These are phyloP conservation scores for Pythium scleroteichum DNA, from an alignment of 352 stramenopile species.

Conservation along the genomic window DNA sequence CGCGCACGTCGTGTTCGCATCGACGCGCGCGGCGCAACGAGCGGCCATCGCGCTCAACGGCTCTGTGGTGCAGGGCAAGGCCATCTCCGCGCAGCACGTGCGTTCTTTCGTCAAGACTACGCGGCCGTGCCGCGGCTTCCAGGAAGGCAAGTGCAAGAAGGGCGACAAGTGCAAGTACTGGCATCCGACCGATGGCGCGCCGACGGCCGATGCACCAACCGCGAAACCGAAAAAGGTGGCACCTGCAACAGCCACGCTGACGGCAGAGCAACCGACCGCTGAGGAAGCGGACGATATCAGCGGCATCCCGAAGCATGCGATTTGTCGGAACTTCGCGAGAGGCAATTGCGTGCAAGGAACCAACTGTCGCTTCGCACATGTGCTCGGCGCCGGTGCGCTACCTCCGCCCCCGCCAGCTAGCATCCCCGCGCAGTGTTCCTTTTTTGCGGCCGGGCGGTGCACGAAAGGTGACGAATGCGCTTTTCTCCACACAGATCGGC, in stretches of 20 bases:
- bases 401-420: conserved; percentile 19
- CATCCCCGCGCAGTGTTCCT: conserved; percentile 39
- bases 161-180: conserved; percentile 74
- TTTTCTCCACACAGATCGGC: conserved; percentile 42
- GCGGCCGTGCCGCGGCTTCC: conserved; percentile 52
- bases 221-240: conserved; percentile 4
- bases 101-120: conserved; percentile 41
- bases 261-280: background rate
- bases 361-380: conserved; percentile 38
- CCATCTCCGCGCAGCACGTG: conserved; percentile 47
- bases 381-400: conserved; percentile 32
- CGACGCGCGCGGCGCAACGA: conserved; percentile 31
- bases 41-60: conserved; percentile 47
- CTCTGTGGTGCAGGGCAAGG: conserved; percentile 54
- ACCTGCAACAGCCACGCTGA: background rate
- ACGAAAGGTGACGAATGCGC: conserved; percentile 50
- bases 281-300: conserved; percentile 24
- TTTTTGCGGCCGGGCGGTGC: conserved; percentile 50
- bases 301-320: conserved; percentile 31
- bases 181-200: conserved; percentile 4
- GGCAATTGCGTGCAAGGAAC: conserved; percentile 44
- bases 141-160: conserved; percentile 56
- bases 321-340: conserved; percentile 61
- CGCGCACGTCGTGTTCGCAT: conserved; percentile 45
- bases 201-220: background rate